Evolutionary conservation across 106 monocot genomes (phyloP).

Genomic region (Allium fistulosum): DNA sequence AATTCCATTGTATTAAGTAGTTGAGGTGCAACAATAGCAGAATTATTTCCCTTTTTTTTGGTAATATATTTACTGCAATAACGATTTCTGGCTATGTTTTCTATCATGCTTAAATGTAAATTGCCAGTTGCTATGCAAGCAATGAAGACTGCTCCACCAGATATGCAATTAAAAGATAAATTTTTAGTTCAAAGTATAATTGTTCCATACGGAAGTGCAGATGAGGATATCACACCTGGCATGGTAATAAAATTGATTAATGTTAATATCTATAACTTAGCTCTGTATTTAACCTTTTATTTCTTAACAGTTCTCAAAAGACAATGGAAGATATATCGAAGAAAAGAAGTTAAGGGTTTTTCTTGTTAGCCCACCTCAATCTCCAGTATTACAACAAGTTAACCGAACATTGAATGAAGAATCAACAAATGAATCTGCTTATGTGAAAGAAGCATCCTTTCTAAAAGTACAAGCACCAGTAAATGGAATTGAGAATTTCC

Average conservation of each 20-base stretch:
- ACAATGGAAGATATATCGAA: conserved; percentile 59
- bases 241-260: conserved; percentile 23
- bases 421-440: conserved; percentile 17
- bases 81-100: too few relatives aligned
- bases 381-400: conserved; percentile 35
- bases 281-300: conserved; percentile 4
- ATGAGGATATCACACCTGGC: conserved; percentile 57
- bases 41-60: too few relatives aligned
- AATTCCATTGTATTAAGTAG: too few relatives aligned
- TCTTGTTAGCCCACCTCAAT: conserved; percentile 65
- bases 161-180: conserved; percentile 90
- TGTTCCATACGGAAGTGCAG: conserved; percentile 72
- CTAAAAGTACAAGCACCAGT: conserved; percentile 16
- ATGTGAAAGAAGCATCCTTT: conserved; percentile 20
- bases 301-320: conserved; percentile 71
- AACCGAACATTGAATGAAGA: conserved; percentile 50
- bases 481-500: conserved; percentile 18
- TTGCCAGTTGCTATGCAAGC: conserved; percentile 86
- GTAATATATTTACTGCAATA: too few relatives aligned
- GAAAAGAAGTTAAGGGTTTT: conserved; percentile 75
- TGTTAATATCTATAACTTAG: not conserved
- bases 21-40: too few relatives aligned
- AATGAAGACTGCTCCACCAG: conserved; percentile 49
- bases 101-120: too few relatives aligned
- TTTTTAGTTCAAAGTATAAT: conserved; percentile 80